Base-by-base conservation (phyloP, 768 basidiomycete genomes). In the Tremella fuciformis region DNA sequence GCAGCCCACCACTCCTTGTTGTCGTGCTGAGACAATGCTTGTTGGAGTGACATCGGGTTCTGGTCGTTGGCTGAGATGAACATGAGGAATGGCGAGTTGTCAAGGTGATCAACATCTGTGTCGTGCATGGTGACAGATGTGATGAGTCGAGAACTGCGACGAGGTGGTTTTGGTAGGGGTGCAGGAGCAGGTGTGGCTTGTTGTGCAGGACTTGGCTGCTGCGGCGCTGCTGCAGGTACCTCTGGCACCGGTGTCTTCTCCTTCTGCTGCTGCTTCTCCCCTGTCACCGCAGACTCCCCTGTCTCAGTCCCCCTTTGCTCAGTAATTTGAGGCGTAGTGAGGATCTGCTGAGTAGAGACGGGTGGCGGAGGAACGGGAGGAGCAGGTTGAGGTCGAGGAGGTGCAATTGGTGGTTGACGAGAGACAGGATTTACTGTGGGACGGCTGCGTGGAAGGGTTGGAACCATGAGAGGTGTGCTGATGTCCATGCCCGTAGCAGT, bases 1-100 rank as follows among this genome's bases (percentile, higher is more conserved):
- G 73, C 75, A 26, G 40, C 34, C 25, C 47, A 37, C 75, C 75
- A 76, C 0, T 74, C 55, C 3, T 55, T 42, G 19, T 19, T 8
- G 19, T 57, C 3, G 16, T 51, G 52, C 40, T 39, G 19, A 11
- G 9, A 21, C 11, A 55, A 8, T 11, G 39, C 39, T 41, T 41
- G 13, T 41, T 18, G 13, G 18, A 41, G 39, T 11, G 39, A 41
- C 39, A 18, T 41, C 11, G 39, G 39, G 18, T 41, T 41, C 11
- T 41, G 11, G 39, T 41, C 13, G 39, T 41, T 41, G 39, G 39
- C 11, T 41, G 39, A 41, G 39, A 41, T 18, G 18, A 41, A 41
- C 13, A 41, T 11, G 39, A 41, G 39, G 39, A 41, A 41, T 41
- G 11, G 13, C 13, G 39, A 41, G 18, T 41, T 41, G 18, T 41